Base-by-base conservation (phyloP, 2,329 filamentous ascomycete genomes). In the Didymella glomerata region DNA sequence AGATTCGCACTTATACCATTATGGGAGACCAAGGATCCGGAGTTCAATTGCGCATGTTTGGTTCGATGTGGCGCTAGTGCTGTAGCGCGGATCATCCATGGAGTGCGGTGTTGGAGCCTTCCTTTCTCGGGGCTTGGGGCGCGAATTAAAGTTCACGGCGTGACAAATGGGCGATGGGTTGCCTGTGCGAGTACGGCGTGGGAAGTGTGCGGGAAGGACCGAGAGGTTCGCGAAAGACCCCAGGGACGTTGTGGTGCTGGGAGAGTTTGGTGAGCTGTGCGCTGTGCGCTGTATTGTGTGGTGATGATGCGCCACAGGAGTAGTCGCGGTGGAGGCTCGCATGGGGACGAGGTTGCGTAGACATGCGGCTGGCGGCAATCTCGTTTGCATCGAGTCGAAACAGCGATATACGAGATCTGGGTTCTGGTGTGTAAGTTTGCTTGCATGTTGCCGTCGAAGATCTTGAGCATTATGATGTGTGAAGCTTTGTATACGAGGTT, bases 61-160 rank as follows among this genome's bases (percentile, higher is more conserved):
- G 57, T 52, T 55, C 48, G 51, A 52, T 55, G 18, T 16, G 18
- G 47, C 57, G 51, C 57, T 60, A 55, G 48, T 28, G 42, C 47
- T 52, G 57, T 55, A 54, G 57, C 49, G 47, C 32, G 22, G 41
- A 44, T 27, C 24, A 40, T 50, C 7, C 32, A 16, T 16, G 11
- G 9, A 30, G 9, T 30, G 28, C 10, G 28, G 14, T 16, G 32
- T 16, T 25, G 46, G 44, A 47, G 27, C 55, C 45, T 54, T 42
- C 55, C 46, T 59, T 34, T 47, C 25, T 45, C 10, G 46, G 24
- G 32, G 40, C 40, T 54, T 50, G 56, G 50, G 46, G 25, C 40
- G 22, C 14, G 16, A 20, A 40, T 16, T 59, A 59, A 59, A 46
- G 56, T 59, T 59, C 16, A 45, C 40, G 27, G 46, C 28, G 42